These are phyloP conservation scores for Zymoseptoria passerinii DNA, from an alignment of 2,329 filamentous ascomycete species.

Conservation along the genomic window DNA sequence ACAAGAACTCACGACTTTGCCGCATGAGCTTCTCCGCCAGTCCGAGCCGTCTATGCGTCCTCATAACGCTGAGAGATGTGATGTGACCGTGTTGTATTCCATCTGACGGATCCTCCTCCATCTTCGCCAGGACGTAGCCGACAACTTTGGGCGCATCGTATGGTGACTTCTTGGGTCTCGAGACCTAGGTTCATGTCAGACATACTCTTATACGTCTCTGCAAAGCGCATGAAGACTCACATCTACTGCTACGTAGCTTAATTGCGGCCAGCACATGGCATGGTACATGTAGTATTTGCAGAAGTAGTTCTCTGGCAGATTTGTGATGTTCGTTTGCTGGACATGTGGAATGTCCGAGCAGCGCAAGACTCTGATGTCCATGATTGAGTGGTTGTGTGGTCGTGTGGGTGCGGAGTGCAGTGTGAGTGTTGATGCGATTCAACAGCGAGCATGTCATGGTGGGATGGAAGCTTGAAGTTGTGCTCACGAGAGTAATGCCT, in stretches of 20 bases:
- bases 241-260: conserved; percentile 94
- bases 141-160: conserved; percentile 96
- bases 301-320: conserved; percentile 99
- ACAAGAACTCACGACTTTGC: conserved; percentile 68
- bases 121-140: conserved; percentile 98
- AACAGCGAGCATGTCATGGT: not conserved
- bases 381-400: conserved; percentile 32
- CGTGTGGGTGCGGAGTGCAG: not conserved
- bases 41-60: conserved; percentile 81
- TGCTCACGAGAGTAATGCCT: not conserved
- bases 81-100: conserved; percentile 93
- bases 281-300: conserved; percentile 99
- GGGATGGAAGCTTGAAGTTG: not conserved
- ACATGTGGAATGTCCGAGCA: conserved; percentile 81
- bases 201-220: not conserved
- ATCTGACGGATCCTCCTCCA: conserved; percentile 95
- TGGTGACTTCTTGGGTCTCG: conserved; percentile 64
- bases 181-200: conserved; percentile 43
- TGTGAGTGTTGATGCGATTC: not conserved
- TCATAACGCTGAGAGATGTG: conserved; percentile 89
- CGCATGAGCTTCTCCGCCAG: conserved; percentile 97
- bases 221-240: conserved; percentile 28
- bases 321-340: conserved; percentile 96
- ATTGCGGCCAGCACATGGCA: conserved; percentile 93
- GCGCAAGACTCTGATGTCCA: conserved; percentile 85